Base-by-base conservation (phyloP, 306 rosid species). In the Senna siamea region DNA sequence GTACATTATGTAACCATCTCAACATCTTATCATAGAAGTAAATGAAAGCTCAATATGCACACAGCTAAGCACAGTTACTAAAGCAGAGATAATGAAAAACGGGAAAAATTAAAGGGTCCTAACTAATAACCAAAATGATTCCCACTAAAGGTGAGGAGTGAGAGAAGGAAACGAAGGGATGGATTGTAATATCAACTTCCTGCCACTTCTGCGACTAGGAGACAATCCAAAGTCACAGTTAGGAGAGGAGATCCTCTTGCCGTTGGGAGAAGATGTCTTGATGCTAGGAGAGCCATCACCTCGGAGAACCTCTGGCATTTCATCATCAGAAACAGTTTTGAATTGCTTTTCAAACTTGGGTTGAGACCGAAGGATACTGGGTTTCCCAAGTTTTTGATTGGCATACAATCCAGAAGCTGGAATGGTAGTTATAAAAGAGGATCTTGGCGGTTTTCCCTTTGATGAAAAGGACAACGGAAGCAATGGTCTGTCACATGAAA, bases 141-240 rank as follows among this genome's bases (percentile, higher is more conserved):
- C 72, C 10, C 79, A 12, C 84, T 70, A 87, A 65, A 83, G 89
- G 74, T 80, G 93, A 64, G 88, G 86, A 65, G 89, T 85, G 72
- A 92, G 98, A 73, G 96, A 90, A 48, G 98, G 96, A 73, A 90
- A 92, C 2, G 96, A 88, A n/a, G 98, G 93, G 72, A 90, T 90
- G 32, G 96, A 90, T 52, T 87, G 96, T 51, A 90, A 70, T 56
- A 90, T 90, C 84, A 92, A 68, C 81, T 88, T 92, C 89, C 98
- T 89, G 63, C 98, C 91, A 15, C 87, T 79, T 77, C 89, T 77
- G 53, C 89, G 90, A 56, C 81, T 73, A 9, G 94, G 92, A 9
- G 93, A 88, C 18, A 87, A 68, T 56, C 85, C 91, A 18, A 79
- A 72, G 54, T 84, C 80, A 30, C 88, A 73, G 13, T 86, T 84